phyloP scores from a whole-genome alignment of 2,329 filamentous ascomycete genomes.

The Monosporascus ibericus region DNA sequence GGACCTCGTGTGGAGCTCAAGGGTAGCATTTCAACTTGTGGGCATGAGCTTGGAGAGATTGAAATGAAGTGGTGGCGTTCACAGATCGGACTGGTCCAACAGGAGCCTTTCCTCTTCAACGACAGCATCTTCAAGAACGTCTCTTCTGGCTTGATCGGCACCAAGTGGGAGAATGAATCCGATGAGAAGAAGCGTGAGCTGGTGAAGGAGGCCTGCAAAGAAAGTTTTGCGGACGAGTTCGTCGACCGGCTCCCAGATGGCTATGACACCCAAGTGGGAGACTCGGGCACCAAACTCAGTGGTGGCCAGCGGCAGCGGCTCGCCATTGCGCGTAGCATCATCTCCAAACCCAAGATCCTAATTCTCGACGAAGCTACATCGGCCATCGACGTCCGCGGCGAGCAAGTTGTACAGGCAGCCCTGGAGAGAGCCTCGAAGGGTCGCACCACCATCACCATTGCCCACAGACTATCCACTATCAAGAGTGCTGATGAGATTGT shows the following conservation, averaged over 20 bases:
- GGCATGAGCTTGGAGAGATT: conserved; percentile 45
- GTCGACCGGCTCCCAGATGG: conserved; percentile 56
- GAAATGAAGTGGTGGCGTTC: conserved; percentile 55
- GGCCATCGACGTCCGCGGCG: conserved; percentile 37
- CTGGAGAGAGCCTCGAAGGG: conserved; percentile 74
- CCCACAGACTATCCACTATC: conserved; percentile 81
- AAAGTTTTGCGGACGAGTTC: conserved; percentile 62
- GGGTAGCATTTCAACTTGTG: conserved; percentile 30
- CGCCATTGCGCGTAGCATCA: conserved; percentile 79
- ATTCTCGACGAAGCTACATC: conserved; percentile 74
- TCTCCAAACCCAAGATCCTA: conserved; percentile 51
- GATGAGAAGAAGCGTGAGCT: conserved; percentile 47
- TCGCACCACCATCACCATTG: conserved; percentile 83
- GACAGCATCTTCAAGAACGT: conserved; percentile 57
- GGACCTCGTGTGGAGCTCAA: conserved; percentile 12
- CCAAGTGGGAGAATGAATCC: conserved; percentile 40
- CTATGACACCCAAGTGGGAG: conserved; percentile 75
- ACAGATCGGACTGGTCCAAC: conserved; percentile 57
- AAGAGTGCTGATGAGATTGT: conserved; percentile 90
- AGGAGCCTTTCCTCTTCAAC: conserved; percentile 61
- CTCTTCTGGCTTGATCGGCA: conserved; percentile 45
- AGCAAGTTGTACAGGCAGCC: conserved; percentile 70
- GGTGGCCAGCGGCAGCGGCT: conserved; percentile 91
- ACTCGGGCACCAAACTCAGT: conserved; percentile 73
- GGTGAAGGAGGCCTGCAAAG: conserved; percentile 54